Evolutionary conservation across 2,329 filamentous ascomycete genomes (phyloP), one percentile per base, ranked within the genome.

Genomic region (Colletotrichum lupini): DNA sequence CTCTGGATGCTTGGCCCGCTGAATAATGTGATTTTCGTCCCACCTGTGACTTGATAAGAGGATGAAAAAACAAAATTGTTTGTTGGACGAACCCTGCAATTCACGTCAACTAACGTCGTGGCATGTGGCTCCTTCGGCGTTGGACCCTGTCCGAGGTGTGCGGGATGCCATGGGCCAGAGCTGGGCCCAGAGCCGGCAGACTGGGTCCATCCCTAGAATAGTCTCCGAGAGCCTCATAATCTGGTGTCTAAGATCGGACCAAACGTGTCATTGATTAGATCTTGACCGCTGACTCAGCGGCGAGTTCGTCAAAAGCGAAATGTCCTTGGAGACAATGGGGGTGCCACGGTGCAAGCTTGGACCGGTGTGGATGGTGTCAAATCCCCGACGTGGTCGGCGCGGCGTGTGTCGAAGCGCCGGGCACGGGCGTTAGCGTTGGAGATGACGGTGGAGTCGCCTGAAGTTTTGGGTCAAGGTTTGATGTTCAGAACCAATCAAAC

Each of bases 281-380:
- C 3, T 4, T 1, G 0, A 24, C 62, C 70, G 70, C 70, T 73
- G 56, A 73, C n/a, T 70, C 26, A 73, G 67, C 67, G 70, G 60
- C n/a, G 0, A 37, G 1, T 5, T 60, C 22, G 55, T 14, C 14
- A 12, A 7, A 30, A 22, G 19, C 1, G n/a, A 26, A 9, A 28
- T 37, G 24, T 28, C 42, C 32, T 35, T 35, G 32, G 32, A 35
- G 32, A 35, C 7, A 32, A 42, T 42, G 30, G 46, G 42, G 16
- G 4, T 11, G 58, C 32, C 24, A 26, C 14, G 30, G 24, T 19
- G 49, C 9, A 14, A 30, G 46, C 42, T 53, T 53, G 42, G n/a
- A 19, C 42, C 24, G 11, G 46, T n/a, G 37, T 16, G 30, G n/a
- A 37, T 30, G 42, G 14, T 22, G 42, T 52, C 12, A 8, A 46